These are phyloP conservation scores for Saururus chinensis DNA, from an alignment of 164 flowering plant species.

Conservation along the genomic window DNA sequence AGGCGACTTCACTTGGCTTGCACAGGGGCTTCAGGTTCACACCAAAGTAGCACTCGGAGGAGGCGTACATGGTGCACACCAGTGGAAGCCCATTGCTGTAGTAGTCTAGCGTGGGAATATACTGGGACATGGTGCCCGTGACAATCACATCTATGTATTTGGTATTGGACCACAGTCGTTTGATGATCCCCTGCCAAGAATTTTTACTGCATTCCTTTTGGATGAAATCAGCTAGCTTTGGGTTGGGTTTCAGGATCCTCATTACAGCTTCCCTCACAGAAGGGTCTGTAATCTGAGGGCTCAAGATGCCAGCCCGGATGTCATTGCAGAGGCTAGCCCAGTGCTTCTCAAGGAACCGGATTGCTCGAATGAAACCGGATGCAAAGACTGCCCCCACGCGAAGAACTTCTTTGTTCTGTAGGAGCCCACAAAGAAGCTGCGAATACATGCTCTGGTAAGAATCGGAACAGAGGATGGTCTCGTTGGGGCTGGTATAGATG, in stretches of 20 bases:
- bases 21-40: conserved; percentile 77
- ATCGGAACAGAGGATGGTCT: conserved; percentile 77
- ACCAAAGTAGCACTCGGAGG: conserved; percentile 92
- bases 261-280: conserved; percentile 55
- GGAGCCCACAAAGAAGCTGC: conserved; percentile 81
- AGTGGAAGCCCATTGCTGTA: conserved; percentile 86
- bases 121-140: conserved; percentile 98
- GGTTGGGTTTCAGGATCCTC: conserved; percentile 56
- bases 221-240: conserved; percentile 64
- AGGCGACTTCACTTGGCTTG: conserved; percentile 77
- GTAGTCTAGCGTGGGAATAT: conserved; percentile 77
- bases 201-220: conserved; percentile 53
- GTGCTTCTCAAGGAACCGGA: conserved; percentile 78
- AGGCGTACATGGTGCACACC: conserved; percentile 95
- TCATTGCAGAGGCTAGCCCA: conserved; percentile 53
- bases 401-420: conserved; percentile 64
- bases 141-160: conserved; percentile 92
- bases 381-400: conserved; percentile 96
- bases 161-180: conserved; percentile 89
- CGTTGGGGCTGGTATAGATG: conserved; percentile 91
- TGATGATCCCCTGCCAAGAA: conserved; percentile 88
- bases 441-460: conserved; percentile 96
- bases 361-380: conserved; percentile 89
- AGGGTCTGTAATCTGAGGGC: conserved; percentile 56
- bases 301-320: conserved; percentile 51